phyloP scores from a whole-genome alignment of 306 rosid genomes.

The Glycine tomentella region DNA sequence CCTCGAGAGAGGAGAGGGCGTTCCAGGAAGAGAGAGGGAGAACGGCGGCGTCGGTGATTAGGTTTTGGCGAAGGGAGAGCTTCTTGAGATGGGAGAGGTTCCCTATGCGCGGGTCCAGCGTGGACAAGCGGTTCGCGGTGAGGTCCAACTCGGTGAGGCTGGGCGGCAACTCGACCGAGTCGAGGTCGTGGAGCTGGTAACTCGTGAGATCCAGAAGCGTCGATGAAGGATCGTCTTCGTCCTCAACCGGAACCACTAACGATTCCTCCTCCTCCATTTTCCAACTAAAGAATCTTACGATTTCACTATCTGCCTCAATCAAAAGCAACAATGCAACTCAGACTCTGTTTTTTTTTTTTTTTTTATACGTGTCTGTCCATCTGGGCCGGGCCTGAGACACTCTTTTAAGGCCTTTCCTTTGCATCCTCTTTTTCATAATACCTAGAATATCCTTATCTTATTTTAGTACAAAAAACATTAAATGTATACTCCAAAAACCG shows the following conservation, averaged over 20 bases:
- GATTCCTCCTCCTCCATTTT: slow-evolving; percentile 38
- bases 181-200: slow-evolving; percentile 86
- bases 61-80: slow-evolving; percentile 91
- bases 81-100: slow-evolving; percentile 71
- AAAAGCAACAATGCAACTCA: too few species aligned
- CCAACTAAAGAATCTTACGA: not conserved
- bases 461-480: too few species aligned
- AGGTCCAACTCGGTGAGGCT: slow-evolving; percentile 87
- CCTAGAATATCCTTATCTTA: not conserved
- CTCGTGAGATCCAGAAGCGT: slow-evolving; percentile 82
- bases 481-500: slow-evolving; percentile 11
- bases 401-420: too few species aligned
- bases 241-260: slow-evolving; percentile 5
- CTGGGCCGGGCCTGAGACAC: not conserved
- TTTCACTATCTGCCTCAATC: slow-evolving; percentile 4
- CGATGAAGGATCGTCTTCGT: slow-evolving; percentile 59
- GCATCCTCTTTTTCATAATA: not conserved
- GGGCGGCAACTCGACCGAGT: slow-evolving; percentile 71
- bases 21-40: slow-evolving; percentile 72
- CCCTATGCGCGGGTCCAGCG: slow-evolving; percentile 79
- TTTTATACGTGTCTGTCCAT: not conserved
- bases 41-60: slow-evolving; percentile 66
- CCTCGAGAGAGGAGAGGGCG: slow-evolving; percentile 71
- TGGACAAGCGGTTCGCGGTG: slow-evolving; percentile 80
- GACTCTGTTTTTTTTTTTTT: not conserved